Conservation (phyloP, 1,284 basidiomycete species). For the Trametes versicolor region DNA sequence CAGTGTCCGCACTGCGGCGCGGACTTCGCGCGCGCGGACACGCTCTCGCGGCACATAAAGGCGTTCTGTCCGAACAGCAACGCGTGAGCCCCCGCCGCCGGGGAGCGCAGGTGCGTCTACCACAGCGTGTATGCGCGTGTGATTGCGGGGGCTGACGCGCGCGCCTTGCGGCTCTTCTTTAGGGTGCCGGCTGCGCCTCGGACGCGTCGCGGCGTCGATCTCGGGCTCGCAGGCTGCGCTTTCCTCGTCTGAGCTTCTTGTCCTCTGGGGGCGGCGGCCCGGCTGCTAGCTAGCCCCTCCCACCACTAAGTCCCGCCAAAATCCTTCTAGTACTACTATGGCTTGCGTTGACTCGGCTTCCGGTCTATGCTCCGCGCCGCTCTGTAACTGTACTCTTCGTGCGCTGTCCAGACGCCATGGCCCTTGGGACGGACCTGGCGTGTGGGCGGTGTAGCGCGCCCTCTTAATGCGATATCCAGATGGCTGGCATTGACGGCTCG, state of each 20-base stretch:
- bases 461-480: neutral
- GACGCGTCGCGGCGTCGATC: neutral
- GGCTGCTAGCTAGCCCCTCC: neutral
- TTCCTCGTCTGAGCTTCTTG: conserved; percentile 3
- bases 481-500: neutral
- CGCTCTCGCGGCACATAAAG: conserved; percentile 38
- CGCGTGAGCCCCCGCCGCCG: neutral
- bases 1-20: conserved; percentile 36
- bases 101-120: conserved; percentile 4
- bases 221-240: conserved; percentile 10
- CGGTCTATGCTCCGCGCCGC: neutral
- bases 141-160: neutral
- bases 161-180: neutral
- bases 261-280: neutral
- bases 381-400: conserved; percentile 9
- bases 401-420: conserved; percentile 16
- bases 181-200: neutral
- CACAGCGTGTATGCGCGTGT: neutral
- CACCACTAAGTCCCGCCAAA: conserved; percentile 7
- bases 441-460: conserved; percentile 9
- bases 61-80: conserved; percentile 30
- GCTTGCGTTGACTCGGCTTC: neutral
- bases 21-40: conserved; percentile 37
- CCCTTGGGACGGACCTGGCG: conserved; percentile 20
- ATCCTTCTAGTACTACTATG: neutral